Conservation (phyloP, 768 basidiomycete species). For the Rhodocollybia butyracea region DNA sequence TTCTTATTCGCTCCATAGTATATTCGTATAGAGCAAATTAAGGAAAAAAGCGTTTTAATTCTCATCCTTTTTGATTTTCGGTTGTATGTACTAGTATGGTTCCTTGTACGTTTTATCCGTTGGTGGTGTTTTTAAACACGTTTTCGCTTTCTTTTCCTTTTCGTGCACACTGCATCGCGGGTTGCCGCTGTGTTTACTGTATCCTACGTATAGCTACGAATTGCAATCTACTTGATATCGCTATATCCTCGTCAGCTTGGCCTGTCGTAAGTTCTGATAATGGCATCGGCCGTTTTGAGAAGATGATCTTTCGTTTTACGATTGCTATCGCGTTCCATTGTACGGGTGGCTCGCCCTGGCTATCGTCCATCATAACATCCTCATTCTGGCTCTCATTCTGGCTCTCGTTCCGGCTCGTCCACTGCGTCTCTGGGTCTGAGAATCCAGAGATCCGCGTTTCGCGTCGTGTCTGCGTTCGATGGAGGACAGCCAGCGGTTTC, state of each 20-base stretch:
- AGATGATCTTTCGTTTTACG: constrained; percentile 79
- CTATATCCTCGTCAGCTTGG: too few species aligned
- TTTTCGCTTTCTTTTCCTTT: too few species aligned
- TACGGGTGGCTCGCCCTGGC: constrained; percentile 13
- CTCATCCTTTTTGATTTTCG: too few species aligned
- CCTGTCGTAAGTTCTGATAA: constrained; percentile 41
- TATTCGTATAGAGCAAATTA: background rate
- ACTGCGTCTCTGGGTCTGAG: too few species aligned
- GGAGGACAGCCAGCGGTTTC: constrained; percentile 81
- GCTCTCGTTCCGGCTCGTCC: constrained; percentile 18
- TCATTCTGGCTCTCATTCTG: constrained; percentile 13
- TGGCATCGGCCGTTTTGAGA: constrained; percentile 81
- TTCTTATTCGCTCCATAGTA: background rate
- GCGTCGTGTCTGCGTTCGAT: constrained; percentile 35
- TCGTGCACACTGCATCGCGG: too few species aligned
- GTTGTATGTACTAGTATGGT: too few species aligned
- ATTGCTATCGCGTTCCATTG: constrained; percentile 67
- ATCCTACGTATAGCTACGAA: too few species aligned
- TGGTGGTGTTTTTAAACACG: too few species aligned
- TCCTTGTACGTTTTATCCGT: background rate
- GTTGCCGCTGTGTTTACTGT: too few species aligned
- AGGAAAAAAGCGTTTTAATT: background rate
- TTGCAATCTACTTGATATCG: too few species aligned
- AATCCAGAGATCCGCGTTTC: background rate
- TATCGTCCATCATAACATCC: constrained; percentile 1